A percentile compares a stretch with the other conserved stretches of the same genome.
Conservation (phyloP, 2,329 filamentous ascomycete genomes). For the Aspergillus aculeatus region DNA sequence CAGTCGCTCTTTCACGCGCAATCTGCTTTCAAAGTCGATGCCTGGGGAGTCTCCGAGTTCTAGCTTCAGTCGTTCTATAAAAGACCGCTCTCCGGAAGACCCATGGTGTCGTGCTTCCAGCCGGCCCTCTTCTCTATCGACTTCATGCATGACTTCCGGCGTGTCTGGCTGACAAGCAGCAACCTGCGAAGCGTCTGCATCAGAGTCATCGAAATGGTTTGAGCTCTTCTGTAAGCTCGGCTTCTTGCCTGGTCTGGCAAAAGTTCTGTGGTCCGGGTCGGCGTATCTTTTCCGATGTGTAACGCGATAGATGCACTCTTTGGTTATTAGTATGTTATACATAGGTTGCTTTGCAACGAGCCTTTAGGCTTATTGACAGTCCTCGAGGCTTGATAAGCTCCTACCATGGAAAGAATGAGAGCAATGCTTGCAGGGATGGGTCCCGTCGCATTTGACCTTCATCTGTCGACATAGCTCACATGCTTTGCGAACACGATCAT, state of each 20-base stretch:
- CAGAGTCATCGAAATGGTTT: background rate
- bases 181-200: background rate
- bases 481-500: conserved; percentile 5
- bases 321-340: background rate
- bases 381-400: background rate
- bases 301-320: conserved; percentile 9
- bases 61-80: conserved; percentile 9
- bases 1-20: conserved; percentile 4
- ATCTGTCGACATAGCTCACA: conserved; percentile 12
- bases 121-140: background rate
- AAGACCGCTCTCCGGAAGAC: conserved; percentile 6
- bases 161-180: background rate
- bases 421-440: conserved; percentile 6
- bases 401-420: conserved; percentile 6
- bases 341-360: background rate
- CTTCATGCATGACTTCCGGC: no score
- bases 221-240: conserved; percentile 2
- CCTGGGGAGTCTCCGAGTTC: conserved; percentile 8
- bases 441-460: conserved; percentile 12
- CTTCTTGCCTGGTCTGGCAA: background rate
- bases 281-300: conserved; percentile 7
- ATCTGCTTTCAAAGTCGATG: conserved; percentile 5
- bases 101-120: conserved; percentile 3
- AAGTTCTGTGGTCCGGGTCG: conserved; percentile 1
- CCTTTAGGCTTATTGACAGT: background rate